Evolutionary conservation across 495 filamentous ascomycete genomes (phyloP).

Genomic region (Aspergillus bridgeri): DNA sequence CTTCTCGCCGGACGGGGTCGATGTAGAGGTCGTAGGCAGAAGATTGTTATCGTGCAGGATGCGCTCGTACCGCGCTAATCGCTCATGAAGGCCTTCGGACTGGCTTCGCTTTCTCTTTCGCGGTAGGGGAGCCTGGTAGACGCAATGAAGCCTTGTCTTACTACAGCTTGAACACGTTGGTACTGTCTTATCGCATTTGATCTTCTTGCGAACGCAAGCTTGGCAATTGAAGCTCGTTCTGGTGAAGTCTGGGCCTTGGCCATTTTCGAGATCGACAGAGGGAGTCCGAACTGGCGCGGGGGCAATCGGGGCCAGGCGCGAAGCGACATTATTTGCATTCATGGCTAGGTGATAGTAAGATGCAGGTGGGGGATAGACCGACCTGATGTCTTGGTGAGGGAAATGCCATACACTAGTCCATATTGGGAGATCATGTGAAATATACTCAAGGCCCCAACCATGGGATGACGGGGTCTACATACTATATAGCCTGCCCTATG

Average conservation of each 20-base stretch:
- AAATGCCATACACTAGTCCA: too few species aligned
- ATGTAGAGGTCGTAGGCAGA: conserved; percentile 6
- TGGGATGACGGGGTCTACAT: too few species aligned
- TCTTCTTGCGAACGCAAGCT: conserved; percentile 42
- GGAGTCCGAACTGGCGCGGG: conserved; percentile 8
- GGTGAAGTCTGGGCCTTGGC: not conserved
- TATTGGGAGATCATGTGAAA: too few species aligned
- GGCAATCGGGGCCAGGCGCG: conserved; percentile 14
- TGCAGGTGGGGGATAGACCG: too few species aligned
- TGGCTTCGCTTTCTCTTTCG: conserved; percentile 14
- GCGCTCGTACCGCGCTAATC: conserved; percentile 17
- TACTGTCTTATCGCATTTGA: conserved; percentile 43
- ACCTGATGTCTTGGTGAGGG: too few species aligned
- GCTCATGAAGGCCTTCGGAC: conserved; percentile 10
- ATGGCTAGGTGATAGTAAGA: too few species aligned
- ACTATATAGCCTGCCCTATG: too few species aligned
- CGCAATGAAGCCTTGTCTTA: conserved; percentile 16
- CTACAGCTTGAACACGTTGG: conserved; percentile 39
- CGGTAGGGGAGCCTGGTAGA: conserved; percentile 12
- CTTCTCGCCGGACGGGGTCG: not conserved
- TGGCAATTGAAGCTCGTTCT: conserved; percentile 21
- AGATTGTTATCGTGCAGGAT: conserved; percentile 19
- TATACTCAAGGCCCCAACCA: too few species aligned
- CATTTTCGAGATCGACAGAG: not conserved
- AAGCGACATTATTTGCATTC: too few species aligned